These are phyloP conservation scores for Jaapia argillacea DNA, from an alignment of 768 basidiomycete species.

Conservation along the genomic window DNA sequence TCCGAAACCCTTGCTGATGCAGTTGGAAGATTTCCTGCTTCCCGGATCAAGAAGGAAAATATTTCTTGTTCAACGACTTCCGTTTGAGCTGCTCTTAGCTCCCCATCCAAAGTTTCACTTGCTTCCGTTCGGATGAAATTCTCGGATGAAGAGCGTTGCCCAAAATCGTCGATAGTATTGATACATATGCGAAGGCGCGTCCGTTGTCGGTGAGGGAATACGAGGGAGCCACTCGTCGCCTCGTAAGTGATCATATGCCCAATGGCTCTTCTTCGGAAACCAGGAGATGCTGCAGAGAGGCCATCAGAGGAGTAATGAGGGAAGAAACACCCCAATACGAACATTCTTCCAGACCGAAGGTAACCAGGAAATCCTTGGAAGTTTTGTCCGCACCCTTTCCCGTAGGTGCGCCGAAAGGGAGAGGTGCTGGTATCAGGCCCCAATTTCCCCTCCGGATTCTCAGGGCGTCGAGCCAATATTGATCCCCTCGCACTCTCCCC, in stretches of 20 bases:
- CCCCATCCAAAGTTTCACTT: conserved; percentile 33
- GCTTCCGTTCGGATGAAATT: conserved; percentile 26
- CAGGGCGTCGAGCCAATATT: conserved; percentile 77
- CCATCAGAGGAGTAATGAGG: background rate
- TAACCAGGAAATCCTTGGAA: conserved; percentile 71
- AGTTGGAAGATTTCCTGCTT: conserved; percentile 68
- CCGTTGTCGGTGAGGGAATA: conserved; percentile 56
- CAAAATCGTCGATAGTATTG: conserved; percentile 21
- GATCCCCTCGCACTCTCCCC: conserved; percentile 49
- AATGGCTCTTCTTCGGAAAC: conserved; percentile 60
- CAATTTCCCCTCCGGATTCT: conserved; percentile 71
- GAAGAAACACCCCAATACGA: conserved; percentile 21
- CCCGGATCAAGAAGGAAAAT: conserved; percentile 61
- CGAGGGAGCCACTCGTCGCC: conserved; percentile 30
- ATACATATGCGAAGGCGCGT: conserved; percentile 57
- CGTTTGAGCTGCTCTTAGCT: conserved; percentile 49
- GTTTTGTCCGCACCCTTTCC: conserved; percentile 77
- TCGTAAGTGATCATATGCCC: conserved; percentile 51
- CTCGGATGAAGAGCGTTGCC: conserved; percentile 21
- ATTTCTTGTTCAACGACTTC: conserved; percentile 79
- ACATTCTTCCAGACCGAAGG: conserved; percentile 81
- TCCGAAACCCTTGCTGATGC: conserved; percentile 75
- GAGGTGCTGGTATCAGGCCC: conserved; percentile 71
- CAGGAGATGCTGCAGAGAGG: conserved; percentile 39
- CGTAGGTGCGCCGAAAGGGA: conserved; percentile 56